phyloP scores from a whole-genome alignment of 768 basidiomycete genomes.

The Leccinum ochraceum region DNA sequence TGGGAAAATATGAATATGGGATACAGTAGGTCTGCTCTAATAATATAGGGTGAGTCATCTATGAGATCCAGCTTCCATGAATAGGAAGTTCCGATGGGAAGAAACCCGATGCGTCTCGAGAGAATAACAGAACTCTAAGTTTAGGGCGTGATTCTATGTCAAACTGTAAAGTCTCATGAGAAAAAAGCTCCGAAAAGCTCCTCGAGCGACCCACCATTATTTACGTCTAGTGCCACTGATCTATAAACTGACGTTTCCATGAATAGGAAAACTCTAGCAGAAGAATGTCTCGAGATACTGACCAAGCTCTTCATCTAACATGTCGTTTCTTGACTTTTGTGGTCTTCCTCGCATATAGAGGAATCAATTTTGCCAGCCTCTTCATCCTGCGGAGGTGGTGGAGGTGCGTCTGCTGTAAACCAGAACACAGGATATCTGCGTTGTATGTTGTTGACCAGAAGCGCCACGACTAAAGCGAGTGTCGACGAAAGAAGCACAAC shows the following conservation, averaged over 20 bases:
- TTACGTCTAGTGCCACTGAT: background rate
- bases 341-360: background rate
- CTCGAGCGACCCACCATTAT: background rate
- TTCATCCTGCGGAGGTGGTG: background rate
- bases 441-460: conserved; percentile 54
- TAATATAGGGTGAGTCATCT: background rate
- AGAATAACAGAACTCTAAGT: conserved; percentile 9
- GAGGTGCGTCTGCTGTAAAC: conserved; percentile 27
- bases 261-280: conserved; percentile 4
- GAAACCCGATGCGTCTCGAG: background rate
- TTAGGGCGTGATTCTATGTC: background rate
- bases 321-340: background rate
- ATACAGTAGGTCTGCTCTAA: conserved; percentile 1
- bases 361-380: background rate
- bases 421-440: conserved; percentile 49
- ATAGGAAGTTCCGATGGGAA: background rate
- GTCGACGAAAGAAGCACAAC: conserved; percentile 50
- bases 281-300: background rate
- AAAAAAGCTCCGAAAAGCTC: background rate
- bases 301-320: conserved; percentile 8
- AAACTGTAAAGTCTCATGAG: conserved; percentile 5
- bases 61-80: conserved; percentile 4
- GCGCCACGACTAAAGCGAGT: conserved; percentile 46
- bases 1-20: background rate
- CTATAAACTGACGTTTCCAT: conserved; percentile 3